These are phyloP conservation scores for Cladosporium sp. DNA, from an alignment of 2,329 filamentous ascomycete species.

Conservation along the genomic window DNA sequence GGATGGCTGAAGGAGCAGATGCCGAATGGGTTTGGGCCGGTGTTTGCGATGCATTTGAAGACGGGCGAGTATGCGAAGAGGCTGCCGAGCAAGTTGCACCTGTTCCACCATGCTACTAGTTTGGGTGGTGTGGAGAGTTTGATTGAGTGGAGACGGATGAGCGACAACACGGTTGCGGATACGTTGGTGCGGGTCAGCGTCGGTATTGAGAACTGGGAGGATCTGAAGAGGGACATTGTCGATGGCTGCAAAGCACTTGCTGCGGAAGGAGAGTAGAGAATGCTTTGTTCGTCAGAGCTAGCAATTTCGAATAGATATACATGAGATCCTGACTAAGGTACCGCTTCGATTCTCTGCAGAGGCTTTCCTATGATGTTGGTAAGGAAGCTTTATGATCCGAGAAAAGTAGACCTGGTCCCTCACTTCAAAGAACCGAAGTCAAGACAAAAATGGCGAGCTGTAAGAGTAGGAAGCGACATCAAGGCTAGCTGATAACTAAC, in stretches of 20 bases:
- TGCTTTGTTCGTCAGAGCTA: too few relatives aligned
- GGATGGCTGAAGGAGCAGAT: slow-evolving; percentile 78
- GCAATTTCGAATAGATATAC: too few relatives aligned
- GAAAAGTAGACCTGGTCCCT: too few relatives aligned
- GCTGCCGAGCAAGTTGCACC: slow-evolving; percentile 68
- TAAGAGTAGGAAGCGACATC: too few relatives aligned
- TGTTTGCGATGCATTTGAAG: slow-evolving; percentile 70
- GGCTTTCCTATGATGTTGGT: too few relatives aligned
- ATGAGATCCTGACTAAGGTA: too few relatives aligned
- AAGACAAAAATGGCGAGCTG: too few relatives aligned
- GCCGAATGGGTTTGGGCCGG: slow-evolving; percentile 83
- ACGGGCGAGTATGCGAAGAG: slow-evolving; percentile 54
- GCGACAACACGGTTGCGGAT: slow-evolving; percentile 65
- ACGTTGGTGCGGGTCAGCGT: slow-evolving; percentile 73
- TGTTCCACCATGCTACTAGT: slow-evolving; percentile 94
- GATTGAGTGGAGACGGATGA: slow-evolving; percentile 95
- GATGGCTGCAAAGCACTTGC: slow-evolving; percentile 41
- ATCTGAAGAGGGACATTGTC: slow-evolving; percentile 49
- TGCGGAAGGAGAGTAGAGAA: slow-evolving; percentile 2
- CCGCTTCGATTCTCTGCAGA: too few relatives aligned
- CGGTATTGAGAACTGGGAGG: slow-evolving; percentile 80
- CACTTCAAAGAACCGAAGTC: too few relatives aligned
- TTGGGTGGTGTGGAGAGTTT: slow-evolving; percentile 89
- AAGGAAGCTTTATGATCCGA: too few relatives aligned
- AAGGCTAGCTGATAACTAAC: too few relatives aligned